Percentiles rank a stretch among this genome's conserved stretches.
These are phyloP conservation scores for Ophiostoma populinum DNA, from an alignment of 2,329 filamentous ascomycete species.

Conservation along the genomic window DNA sequence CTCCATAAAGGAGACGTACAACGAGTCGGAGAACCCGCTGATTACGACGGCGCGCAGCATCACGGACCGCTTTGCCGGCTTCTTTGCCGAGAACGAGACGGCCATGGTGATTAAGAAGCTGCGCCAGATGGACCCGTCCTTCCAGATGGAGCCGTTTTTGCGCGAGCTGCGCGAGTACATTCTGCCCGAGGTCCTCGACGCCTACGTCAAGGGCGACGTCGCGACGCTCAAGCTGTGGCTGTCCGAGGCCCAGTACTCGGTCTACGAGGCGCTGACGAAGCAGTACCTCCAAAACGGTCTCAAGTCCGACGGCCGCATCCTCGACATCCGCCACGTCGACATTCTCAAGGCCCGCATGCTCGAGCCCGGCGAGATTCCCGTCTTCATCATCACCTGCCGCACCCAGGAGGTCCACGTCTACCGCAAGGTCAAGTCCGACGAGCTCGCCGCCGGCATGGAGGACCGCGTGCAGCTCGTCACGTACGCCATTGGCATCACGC, in stretches of 20 bases:
- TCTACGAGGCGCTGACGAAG: conserved; percentile 91
- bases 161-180: conserved; percentile 96
- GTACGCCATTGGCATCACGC: conserved; percentile 90
- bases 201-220: conserved; percentile 90
- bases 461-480: conserved; percentile 97
- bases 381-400: conserved; percentile 92
- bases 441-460: conserved; percentile 93
- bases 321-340: conserved; percentile 91
- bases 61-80: conserved; percentile 79
- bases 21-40: conserved; percentile 93
- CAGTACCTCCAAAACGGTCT: conserved; percentile 89
- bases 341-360: conserved; percentile 66
- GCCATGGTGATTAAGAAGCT: conserved; percentile 97
- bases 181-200: conserved; percentile 87
- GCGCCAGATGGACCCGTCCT: conserved; percentile 83
- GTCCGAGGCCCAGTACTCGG: conserved; percentile 86
- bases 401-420: conserved; percentile 98
- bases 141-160: conserved; percentile 89
- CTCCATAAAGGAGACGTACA: conserved; percentile 69
- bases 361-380: conserved; percentile 74
- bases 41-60: conserved; percentile 88
- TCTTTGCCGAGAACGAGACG: conserved; percentile 97
- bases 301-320: conserved; percentile 84
- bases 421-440: conserved; percentile 71
- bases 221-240: conserved; percentile 90